These are phyloP conservation scores for Brettanomyces custersianus DNA, from an alignment of 805 yeast species.

Conservation along the genomic window DNA sequence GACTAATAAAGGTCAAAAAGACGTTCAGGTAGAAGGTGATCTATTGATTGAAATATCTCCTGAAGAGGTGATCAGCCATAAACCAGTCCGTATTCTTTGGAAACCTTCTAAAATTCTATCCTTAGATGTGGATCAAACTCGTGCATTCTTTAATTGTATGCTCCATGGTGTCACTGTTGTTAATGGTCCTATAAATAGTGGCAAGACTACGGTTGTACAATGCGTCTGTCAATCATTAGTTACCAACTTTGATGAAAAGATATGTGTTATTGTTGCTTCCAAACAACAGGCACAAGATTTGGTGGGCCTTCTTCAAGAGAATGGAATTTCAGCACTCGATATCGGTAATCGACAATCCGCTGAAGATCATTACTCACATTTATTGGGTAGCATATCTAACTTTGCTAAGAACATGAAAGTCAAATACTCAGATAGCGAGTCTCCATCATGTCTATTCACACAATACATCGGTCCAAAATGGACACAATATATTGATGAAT, in stretches of 20 bases:
- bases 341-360: background rate
- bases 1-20: no score
- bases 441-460: no score
- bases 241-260: conserved; percentile 16
- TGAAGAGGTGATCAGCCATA: no score
- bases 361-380: conserved; percentile 3
- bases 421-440: conserved; percentile 28
- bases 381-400: conserved; percentile 19
- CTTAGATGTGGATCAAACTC: background rate
- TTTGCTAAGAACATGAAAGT: conserved; percentile 22
- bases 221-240: conserved; percentile 15
- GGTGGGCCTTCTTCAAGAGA: background rate
- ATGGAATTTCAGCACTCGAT: conserved; percentile 4
- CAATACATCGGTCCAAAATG: conserved; percentile 16
- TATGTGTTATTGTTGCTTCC: conserved; percentile 20
- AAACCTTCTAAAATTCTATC: conserved; percentile 1
- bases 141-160: conserved; percentile 4
- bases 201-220: conserved; percentile 26
- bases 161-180: conserved; percentile 12
- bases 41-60: background rate
- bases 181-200: conserved; percentile 14
- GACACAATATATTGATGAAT: conserved; percentile 17
- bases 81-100: no score
- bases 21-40: background rate
- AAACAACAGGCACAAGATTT: conserved; percentile 4